A percentile compares a stretch with the other conserved stretches of the same genome.
These are phyloP conservation scores for Exophiala sp. DNA, from an alignment of 2,329 filamentous ascomycete genomes.

Conservation along the genomic window DNA sequence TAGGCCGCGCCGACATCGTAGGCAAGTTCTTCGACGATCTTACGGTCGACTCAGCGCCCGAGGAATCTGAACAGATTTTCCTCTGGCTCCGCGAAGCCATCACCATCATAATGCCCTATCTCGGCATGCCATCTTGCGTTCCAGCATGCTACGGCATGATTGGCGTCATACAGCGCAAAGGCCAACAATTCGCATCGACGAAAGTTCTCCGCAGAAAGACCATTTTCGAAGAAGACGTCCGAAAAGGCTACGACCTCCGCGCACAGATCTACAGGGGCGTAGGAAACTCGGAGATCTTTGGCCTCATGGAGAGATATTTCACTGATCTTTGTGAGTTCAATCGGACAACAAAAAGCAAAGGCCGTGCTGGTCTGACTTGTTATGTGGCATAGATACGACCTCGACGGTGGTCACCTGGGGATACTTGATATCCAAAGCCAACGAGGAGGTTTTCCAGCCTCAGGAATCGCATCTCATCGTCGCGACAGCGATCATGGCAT, in stretches of 20 bases:
- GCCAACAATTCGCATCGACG: not conserved
- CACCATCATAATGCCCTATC: slow-evolving; percentile 9
- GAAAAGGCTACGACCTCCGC: slow-evolving; percentile 4
- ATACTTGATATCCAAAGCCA: slow-evolving; percentile 10
- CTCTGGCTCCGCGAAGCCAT: slow-evolving; percentile 7
- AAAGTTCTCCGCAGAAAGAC: not conserved
- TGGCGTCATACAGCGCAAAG: slow-evolving; percentile 10
- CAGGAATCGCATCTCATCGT: slow-evolving; percentile 10
- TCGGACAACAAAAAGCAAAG: not conserved
- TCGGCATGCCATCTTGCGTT: slow-evolving; percentile 13
- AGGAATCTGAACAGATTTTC: slow-evolving; percentile 7
- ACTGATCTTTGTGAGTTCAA: slow-evolving; percentile 5
- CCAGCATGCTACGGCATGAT: slow-evolving; percentile 16
- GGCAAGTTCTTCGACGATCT: slow-evolving; percentile 15
- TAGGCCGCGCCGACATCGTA: slow-evolving; percentile 13
- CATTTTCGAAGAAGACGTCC: slow-evolving; percentile 5
- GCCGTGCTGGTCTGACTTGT: not conserved
- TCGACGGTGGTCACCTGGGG: slow-evolving; percentile 8
- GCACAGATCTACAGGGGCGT: slow-evolving; percentile 1
- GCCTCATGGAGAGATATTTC: slow-evolving; percentile 3
- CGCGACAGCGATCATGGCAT: slow-evolving; percentile 11
- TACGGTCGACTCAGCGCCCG: not conserved
- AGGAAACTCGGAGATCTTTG: slow-evolving; percentile 10
- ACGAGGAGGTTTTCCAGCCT: slow-evolving; percentile 11
- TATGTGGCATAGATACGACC: not conserved